Conservation (phyloP, 1,284 basidiomycete genomes). For the Sporisorium iseilematis-ciliati region DNA sequence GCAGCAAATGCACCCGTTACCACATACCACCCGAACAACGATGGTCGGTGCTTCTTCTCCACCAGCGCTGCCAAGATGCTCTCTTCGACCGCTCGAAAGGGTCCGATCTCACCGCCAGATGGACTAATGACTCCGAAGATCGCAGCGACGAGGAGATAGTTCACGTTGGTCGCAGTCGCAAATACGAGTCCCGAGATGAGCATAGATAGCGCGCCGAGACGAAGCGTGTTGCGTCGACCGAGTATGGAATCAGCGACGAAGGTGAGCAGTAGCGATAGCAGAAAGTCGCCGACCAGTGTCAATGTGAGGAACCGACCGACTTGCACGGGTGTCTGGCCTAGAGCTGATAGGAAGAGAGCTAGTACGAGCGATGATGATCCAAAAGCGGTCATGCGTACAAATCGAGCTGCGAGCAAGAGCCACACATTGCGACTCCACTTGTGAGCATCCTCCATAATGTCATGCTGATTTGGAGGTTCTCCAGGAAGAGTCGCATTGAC, state of each 20-base stretch:
- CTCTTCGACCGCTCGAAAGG: slow-evolving; percentile 29
- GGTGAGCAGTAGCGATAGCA: slow-evolving; percentile 26
- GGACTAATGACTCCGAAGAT: slow-evolving; percentile 31
- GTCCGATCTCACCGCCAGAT: slow-evolving; percentile 24
- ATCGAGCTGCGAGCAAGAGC: slow-evolving; percentile 22
- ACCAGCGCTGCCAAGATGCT: slow-evolving; percentile 27
- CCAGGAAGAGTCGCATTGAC: background rate
- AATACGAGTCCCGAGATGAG: slow-evolving; percentile 28
- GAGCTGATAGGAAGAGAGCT: slow-evolving; percentile 21
- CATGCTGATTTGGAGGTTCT: background rate
- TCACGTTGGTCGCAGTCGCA: slow-evolving; percentile 12
- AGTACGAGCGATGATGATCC: slow-evolving; percentile 34
- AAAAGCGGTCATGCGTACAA: slow-evolving; percentile 32
- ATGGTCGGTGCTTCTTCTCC: slow-evolving; percentile 17
- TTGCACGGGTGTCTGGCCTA: slow-evolving; percentile 21
- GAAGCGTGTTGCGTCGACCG: slow-evolving; percentile 27
- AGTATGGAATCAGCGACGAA: slow-evolving; percentile 28
- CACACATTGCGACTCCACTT: slow-evolving; percentile 23
- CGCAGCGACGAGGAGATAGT: slow-evolving; percentile 15
- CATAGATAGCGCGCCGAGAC: slow-evolving; percentile 25
- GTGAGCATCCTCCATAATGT: background rate
- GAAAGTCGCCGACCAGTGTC: slow-evolving; percentile 24
- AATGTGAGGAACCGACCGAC: slow-evolving; percentile 27
- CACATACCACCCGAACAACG: slow-evolving; percentile 27
- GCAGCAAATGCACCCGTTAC: slow-evolving; percentile 25